phyloP scores from a whole-genome alignment of 306 rosid species.

The Cucurbita maxima region DNA sequence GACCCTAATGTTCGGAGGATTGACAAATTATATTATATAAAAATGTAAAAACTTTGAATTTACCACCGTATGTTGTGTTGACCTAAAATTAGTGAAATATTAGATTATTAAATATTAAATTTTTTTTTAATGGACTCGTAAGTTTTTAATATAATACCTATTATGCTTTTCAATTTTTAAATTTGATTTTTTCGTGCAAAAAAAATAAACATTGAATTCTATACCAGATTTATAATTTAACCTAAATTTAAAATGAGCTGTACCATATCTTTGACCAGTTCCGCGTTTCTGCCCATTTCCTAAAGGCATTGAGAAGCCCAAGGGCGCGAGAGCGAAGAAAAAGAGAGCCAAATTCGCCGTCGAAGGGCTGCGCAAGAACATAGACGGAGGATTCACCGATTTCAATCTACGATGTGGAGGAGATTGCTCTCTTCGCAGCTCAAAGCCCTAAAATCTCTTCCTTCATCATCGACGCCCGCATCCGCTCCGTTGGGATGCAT shows the following conservation, averaged over 20 bases:
- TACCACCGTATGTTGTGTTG: too few relatives aligned
- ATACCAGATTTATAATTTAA: too few relatives aligned
- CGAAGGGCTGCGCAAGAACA: constrained; percentile 7
- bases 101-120: too few relatives aligned
- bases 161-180: too few relatives aligned
- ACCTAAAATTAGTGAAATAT: too few relatives aligned
- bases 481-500: constrained; percentile 34
- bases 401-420: constrained; percentile 43
- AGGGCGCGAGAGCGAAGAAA: neutral
- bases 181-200: too few relatives aligned
- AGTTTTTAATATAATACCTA: too few relatives aligned
- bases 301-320: neutral
- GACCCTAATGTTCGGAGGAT: too few relatives aligned
- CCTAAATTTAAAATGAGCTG: neutral
- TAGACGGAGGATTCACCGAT: neutral
- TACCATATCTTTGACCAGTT: constrained; percentile 1
- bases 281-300: neutral
- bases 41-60: too few relatives aligned
- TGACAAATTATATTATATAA: too few relatives aligned
- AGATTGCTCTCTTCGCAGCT: constrained; percentile 45
- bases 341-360: neutral
- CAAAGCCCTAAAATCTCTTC: constrained; percentile 37
- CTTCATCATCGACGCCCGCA: constrained; percentile 10
- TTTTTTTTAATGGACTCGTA: too few relatives aligned
- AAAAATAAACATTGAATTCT: too few relatives aligned